These are phyloP conservation scores for Ophiostoma australiae DNA, from an alignment of 2,329 filamentous ascomycete genomes.

Conservation along the genomic window DNA sequence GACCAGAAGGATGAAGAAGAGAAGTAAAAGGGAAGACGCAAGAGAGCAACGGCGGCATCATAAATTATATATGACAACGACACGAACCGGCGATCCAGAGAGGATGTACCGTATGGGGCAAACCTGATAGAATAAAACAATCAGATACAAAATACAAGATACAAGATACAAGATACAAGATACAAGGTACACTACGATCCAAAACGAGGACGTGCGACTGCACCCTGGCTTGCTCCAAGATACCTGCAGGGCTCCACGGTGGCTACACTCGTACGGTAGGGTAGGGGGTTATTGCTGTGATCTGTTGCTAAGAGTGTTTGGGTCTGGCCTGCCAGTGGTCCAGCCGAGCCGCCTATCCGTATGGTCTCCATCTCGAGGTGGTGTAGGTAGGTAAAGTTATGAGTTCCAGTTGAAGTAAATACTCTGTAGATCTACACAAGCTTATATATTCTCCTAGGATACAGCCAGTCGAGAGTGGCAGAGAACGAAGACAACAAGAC, in stretches of 20 bases:
- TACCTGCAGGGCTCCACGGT: slow-evolving; percentile 4
- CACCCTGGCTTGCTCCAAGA: background rate
- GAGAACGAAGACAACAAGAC: background rate
- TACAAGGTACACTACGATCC: background rate
- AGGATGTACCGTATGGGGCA: background rate
- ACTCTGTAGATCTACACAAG: no score
- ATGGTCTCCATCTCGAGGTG: no score
- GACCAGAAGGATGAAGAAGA: background rate
- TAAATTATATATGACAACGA: background rate
- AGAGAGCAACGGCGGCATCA: background rate
- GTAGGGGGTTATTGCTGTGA: background rate
- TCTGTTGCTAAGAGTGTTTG: background rate
- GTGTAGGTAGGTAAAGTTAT: no score
- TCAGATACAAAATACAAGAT: background rate
- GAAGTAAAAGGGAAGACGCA: background rate
- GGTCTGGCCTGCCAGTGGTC: background rate
- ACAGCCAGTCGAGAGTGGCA: background rate
- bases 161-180: background rate
- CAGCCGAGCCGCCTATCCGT: background rate
- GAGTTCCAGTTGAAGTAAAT: no score
- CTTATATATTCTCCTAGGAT: no score
- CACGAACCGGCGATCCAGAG: background rate
- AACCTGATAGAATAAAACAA: background rate
- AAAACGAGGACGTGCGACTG: slow-evolving; percentile 6
- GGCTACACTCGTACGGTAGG: background rate